Evolutionary conservation across 768 basidiomycete genomes (phyloP).

Genomic region (Pisolithus sp.): DNA sequence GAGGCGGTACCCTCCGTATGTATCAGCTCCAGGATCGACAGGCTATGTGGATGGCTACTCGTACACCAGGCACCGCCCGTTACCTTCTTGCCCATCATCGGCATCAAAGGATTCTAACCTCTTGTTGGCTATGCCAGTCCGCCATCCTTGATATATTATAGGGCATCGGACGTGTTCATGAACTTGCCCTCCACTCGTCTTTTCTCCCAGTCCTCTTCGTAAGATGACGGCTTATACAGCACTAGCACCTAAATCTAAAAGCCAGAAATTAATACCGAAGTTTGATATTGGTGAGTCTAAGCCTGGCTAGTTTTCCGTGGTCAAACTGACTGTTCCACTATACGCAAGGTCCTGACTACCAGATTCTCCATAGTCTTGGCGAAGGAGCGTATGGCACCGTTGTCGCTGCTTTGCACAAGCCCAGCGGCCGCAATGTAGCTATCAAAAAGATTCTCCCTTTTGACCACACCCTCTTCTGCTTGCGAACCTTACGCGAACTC

Average conservation of each 20-base stretch:
- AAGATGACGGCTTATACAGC: conserved; percentile 3
- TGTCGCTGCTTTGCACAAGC: conserved; percentile 79
- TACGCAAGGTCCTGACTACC: conserved; percentile 59
- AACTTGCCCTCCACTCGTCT: neutral
- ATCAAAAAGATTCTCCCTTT: conserved; percentile 96
- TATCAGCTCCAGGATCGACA: neutral
- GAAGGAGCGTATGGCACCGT: conserved; percentile 91
- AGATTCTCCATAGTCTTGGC: conserved; percentile 66
- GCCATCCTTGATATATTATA: neutral
- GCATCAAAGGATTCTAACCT: neutral
- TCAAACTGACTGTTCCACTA: conserved; percentile 3
- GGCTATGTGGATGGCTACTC: neutral
- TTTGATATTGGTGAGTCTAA: conserved; percentile 56
- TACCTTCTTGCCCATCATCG: conserved; percentile 3
- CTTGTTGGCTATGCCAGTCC: neutral
- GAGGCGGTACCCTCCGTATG: neutral
- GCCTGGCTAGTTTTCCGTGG: neutral
- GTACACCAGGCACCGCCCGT: conserved; percentile 6
- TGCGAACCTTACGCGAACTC: conserved; percentile 85
- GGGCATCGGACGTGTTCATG: neutral
- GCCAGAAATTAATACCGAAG: conserved; percentile 60
- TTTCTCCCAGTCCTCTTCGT: neutral
- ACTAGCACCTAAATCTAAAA: conserved; percentile 31
- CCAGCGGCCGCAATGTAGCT: conserved; percentile 77
- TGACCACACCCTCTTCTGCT: conserved; percentile 87